Percentiles rank a stretch among this genome's conserved stretches.
Conservation (phyloP, 2,329 filamentous ascomycete genomes). For the Epichloe baconii region DNA sequence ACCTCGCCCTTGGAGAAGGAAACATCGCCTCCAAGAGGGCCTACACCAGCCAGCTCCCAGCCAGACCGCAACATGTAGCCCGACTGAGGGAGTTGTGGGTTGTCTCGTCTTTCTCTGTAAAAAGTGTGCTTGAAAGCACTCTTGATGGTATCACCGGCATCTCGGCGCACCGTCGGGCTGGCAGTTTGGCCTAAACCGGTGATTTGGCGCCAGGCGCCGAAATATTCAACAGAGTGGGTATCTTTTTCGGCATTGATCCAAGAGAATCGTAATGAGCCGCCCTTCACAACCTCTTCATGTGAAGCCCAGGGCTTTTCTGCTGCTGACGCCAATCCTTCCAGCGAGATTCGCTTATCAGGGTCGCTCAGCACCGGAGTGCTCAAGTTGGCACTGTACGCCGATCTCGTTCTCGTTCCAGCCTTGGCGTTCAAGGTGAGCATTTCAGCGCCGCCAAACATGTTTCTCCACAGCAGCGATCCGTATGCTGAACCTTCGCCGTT, state of each 20-base stretch:
- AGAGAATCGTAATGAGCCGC: conserved; percentile 61
- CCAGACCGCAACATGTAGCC: conserved; percentile 71
- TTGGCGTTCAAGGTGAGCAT: conserved; percentile 78
- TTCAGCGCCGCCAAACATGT: conserved; percentile 90
- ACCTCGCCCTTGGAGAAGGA: conserved; percentile 89
- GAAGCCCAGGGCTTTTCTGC: conserved; percentile 88
- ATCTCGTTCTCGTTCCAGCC: conserved; percentile 77
- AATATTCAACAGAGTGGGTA: conserved; percentile 68
- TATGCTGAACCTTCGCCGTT: conserved; percentile 92
- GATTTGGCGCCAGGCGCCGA: conserved; percentile 74
- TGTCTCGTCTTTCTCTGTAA: conserved; percentile 67
- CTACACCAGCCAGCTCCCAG: conserved; percentile 77
- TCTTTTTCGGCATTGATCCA: conserved; percentile 56
- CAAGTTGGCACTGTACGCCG: conserved; percentile 78
- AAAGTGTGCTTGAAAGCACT: conserved; percentile 76
- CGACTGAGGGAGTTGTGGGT: conserved; percentile 67
- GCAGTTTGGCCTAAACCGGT: conserved; percentile 65
- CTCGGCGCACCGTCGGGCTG: conserved; percentile 66
- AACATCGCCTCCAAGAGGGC: conserved; percentile 74
- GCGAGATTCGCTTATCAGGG: conserved; percentile 63
- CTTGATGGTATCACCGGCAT: conserved; percentile 86
- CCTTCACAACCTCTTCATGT: conserved; percentile 79
- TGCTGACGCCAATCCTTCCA: conserved; percentile 71
- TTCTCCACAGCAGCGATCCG: conserved; percentile 73
- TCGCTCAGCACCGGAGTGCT: conserved; percentile 74